Evolutionary conservation across 2,329 filamentous ascomycete species (phyloP), one percentile per base, ranked within the genome.

Genomic region (Delphinella strobiligena): DNA sequence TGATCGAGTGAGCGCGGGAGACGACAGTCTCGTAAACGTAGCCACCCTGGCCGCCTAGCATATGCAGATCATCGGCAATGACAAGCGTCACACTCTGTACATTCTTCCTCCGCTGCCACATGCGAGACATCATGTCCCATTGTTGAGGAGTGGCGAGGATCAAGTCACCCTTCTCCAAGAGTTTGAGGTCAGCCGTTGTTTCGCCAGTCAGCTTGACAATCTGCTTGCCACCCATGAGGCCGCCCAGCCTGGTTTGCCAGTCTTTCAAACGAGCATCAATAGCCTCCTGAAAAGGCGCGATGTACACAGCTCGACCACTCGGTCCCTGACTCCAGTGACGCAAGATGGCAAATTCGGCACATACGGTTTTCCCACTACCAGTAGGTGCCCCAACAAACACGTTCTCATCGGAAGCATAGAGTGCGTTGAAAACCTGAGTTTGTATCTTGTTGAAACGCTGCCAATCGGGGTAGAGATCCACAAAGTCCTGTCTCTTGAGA

Each of bases 1-100:
- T 81, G 56, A 98, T 95, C 47, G 91, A 91, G 58, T 94, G 87
- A 82, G 96, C 95, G 38, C 91, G 81, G 45, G 91, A 95, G n/a
- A 98, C 84, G 38, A 98, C 80, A 38, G 91, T 83, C 66, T 98
- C 91, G 61, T 98, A 98, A 19, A 93, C 73, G 57, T 89, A 93
- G 19, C 91, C 93, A 47, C 77, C 74, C 37, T 80, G 76, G 11
- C 87, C 88, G 44, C 89, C 91, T 19, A 98, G 71, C 67, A 96
- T 80, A 56, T 98, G 91, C 40, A 98, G 69, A 56, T 96, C 89
- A 58, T 98, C 93, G 1, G 89, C 88, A 49, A 98, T 88, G 58
- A 98, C 87, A 1, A 98, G 69, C 51, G 87, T 78, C 15, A 96
- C 82, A 3, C 78, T 82, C 56, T 95, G 86, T 1, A 98, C 79